phyloP scores from a whole-genome alignment of 176 grass and related monocot genomes.

The Stipa capillata region DNA sequence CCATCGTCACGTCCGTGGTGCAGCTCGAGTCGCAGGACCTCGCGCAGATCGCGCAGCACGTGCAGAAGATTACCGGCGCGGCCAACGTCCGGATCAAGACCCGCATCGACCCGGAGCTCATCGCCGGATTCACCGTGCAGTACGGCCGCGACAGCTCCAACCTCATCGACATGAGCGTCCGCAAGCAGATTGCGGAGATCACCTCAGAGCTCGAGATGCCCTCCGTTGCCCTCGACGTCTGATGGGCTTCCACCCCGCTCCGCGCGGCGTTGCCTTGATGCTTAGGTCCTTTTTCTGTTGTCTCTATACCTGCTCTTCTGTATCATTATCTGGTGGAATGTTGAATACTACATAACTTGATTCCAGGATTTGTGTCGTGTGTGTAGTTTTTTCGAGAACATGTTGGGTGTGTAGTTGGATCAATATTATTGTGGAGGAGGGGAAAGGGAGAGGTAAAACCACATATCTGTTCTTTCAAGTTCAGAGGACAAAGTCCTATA shows the following conservation, averaged over 20 bases:
- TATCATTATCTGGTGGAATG: neutral
- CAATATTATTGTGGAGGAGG: too few species aligned
- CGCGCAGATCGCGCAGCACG: conserved; percentile 73
- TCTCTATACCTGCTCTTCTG: neutral
- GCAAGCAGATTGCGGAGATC: conserved; percentile 87
- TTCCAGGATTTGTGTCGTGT: neutral
- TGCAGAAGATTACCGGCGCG: conserved; percentile 61
- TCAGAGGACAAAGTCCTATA: neutral
- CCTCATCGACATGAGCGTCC: conserved; percentile 85
- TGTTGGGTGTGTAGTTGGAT: too few species aligned
- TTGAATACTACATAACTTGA: conserved; percentile 4
- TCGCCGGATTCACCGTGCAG: conserved; percentile 85
- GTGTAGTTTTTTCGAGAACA: too few species aligned
- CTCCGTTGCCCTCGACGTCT: conserved; percentile 39
- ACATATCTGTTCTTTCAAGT: neutral
- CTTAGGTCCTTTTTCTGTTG: conserved; percentile 25
- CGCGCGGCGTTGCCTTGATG: conserved; percentile 1
- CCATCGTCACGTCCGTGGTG: conserved; percentile 76
- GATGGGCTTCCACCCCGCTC: conserved; percentile 5
- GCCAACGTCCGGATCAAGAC: conserved; percentile 85
- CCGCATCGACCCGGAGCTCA: conserved; percentile 52
- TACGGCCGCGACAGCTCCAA: conserved; percentile 60
- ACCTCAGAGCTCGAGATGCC: conserved; percentile 50
- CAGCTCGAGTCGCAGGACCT: conserved; percentile 69
- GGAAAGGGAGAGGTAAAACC: too few species aligned